Base-by-base conservation (phyloP, 192 early-diverging fungal species). In the Linnemannia hyalina region DNA sequence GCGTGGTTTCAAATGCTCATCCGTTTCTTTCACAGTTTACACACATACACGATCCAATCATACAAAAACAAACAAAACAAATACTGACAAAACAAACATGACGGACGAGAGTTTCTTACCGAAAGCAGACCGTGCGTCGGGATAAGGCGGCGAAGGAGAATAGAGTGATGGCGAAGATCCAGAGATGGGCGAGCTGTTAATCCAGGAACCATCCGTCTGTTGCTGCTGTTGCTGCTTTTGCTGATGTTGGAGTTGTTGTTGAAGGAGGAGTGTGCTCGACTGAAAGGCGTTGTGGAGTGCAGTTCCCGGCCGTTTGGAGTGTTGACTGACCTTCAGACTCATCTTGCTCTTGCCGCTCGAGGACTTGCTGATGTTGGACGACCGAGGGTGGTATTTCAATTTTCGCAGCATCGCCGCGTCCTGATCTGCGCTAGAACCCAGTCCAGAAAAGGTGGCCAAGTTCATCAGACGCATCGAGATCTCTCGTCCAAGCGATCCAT, bases 391-490 rank as follows among this genome's bases (percentile, higher is more conserved):
- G 29, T 74, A 70, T 29, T 70, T 78, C 7, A 38, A n/a, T 10
- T 47, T 36, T 32, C 38, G 44, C 23, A 73, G 36, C 68, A 47
- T n/a, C 13, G 74, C 57, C 54, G 70, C 22, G 4, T 77, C 70
- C 9, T 46, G 46, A 8, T 77, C 75, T 2, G 46, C 71, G 54
- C 42, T 77, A 1, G 69, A 47, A 6, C 76, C 77, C 13, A 78
- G 29, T 29, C 57, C 75, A 15, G 73, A 68, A 35, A 71, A 72
- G 6, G 73, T 79, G 2, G 76, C 75, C 57, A 86, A 36, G 16
- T 70, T 81, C 70, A 81, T 70, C 18, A 86, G 54, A 35, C 84
- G 73, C 75, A 70, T 77, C 0, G 84, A 77, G 16, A 86, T 76
- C 35, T 86, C 84, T 29, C 76, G 54, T 0, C 70, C 63, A 40